Evolutionary conservation across 2,329 filamentous ascomycete genomes (phyloP).

Genomic region (Blumeria hordei): DNA sequence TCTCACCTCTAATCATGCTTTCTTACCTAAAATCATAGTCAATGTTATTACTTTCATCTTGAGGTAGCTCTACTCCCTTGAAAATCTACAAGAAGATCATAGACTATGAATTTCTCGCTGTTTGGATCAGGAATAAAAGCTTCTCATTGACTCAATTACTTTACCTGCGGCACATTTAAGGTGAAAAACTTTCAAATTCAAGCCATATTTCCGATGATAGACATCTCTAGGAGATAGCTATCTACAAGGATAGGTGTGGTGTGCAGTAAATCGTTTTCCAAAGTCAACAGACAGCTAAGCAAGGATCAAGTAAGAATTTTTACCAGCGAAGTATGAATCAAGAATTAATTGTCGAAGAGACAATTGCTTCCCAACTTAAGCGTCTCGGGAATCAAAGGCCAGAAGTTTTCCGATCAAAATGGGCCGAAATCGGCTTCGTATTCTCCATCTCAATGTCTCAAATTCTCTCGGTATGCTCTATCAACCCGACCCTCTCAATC

Average conservation of each 20-base stretch:
- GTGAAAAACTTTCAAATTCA: not conserved
- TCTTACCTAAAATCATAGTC: too few species aligned
- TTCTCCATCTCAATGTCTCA: slow-evolving; percentile 35
- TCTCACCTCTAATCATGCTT: too few species aligned
- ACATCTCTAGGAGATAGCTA: not conserved
- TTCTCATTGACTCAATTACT: not conserved
- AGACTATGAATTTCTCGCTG: too few species aligned
- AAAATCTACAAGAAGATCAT: too few species aligned
- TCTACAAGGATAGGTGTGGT: not conserved
- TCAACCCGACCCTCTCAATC: not conserved
- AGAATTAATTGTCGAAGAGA: slow-evolving; percentile 9
- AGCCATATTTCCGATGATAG: not conserved
- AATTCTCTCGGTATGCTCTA: slow-evolving; percentile 23
- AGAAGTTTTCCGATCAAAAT: slow-evolving; percentile 23
- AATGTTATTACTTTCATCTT: too few species aligned
- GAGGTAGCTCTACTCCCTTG: too few species aligned
- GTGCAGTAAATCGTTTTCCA: not conserved
- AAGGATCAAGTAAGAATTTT: not conserved
- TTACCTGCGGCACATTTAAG: not conserved
- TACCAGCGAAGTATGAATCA: not conserved
- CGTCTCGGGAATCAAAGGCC: slow-evolving; percentile 32
- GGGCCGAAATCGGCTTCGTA: slow-evolving; percentile 31
- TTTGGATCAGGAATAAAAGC: not conserved
- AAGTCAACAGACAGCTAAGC: too few species aligned
- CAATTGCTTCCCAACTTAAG: slow-evolving; percentile 20